Conservation (phyloP, 2,329 filamentous ascomycete genomes). For the Cladophialophora yegresii region DNA sequence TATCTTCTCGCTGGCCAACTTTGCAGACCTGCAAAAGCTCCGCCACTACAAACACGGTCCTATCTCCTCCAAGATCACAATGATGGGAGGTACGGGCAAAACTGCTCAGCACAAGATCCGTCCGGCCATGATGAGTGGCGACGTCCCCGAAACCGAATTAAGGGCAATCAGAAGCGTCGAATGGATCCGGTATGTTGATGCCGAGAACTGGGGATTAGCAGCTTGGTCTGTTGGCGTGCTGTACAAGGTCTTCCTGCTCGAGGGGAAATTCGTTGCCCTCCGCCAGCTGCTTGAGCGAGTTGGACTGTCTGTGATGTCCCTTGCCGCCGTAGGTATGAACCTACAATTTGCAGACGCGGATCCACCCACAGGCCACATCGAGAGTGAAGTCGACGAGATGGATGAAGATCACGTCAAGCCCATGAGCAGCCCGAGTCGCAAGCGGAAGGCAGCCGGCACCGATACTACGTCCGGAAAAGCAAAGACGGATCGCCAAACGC, state of each 20-base stretch:
- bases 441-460: conserved; percentile 34
- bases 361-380: conserved; percentile 36
- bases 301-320: conserved; percentile 52
- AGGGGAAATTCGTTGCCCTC: conserved; percentile 57
- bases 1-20: conserved; percentile 57
- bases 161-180: conserved; percentile 78
- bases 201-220: conserved; percentile 66
- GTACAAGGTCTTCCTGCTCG: conserved; percentile 84
- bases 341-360: conserved; percentile 33
- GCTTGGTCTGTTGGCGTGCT: conserved; percentile 69
- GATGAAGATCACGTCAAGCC: conserved; percentile 37
- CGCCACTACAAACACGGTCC: conserved; percentile 5
- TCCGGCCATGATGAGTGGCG: conserved; percentile 69
- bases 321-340: conserved; percentile 46
- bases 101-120: conserved; percentile 55
- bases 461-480: conserved; percentile 41
- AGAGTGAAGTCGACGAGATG: conserved; percentile 30
- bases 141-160: conserved; percentile 62
- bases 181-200: conserved; percentile 77
- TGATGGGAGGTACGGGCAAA: conserved; percentile 29
- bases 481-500: conserved; percentile 46
- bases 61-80: conserved; percentile 26
- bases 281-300: conserved; percentile 56
- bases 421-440: conserved; percentile 36
- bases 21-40: conserved; percentile 42